Evolutionary conservation across 352 stramenopile genomes (phyloP).

Genomic region (Phytophthora sojae): DNA sequence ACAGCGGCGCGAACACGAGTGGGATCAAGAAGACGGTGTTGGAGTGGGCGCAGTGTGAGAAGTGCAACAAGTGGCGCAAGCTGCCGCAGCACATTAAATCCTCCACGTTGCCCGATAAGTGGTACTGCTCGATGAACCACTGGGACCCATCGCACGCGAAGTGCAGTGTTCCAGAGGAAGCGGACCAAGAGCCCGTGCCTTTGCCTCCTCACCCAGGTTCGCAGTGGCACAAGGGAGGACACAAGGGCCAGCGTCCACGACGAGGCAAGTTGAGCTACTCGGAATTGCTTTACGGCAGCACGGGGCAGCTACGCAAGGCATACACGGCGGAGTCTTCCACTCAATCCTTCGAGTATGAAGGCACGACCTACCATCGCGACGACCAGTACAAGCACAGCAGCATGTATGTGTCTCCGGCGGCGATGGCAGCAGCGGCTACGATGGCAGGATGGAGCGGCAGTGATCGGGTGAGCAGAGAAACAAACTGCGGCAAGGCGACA

Average conservation of each 20-base stretch:
- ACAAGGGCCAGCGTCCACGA: slow-evolving; percentile 47
- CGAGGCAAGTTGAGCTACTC: slow-evolving; percentile 85
- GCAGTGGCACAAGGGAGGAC: slow-evolving; percentile 68
- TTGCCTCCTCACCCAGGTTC: slow-evolving; percentile 47
- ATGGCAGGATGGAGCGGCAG: slow-evolving; percentile 44
- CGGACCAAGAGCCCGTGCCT: slow-evolving; percentile 73
- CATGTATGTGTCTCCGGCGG: slow-evolving; percentile 76
- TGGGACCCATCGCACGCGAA: slow-evolving; percentile 90
- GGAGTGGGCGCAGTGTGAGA: slow-evolving; percentile 97
- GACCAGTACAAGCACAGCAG: slow-evolving; percentile 85
- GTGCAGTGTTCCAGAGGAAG: slow-evolving; percentile 78
- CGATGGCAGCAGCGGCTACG: slow-evolving; percentile 31
- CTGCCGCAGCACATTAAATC: slow-evolving; percentile 92
- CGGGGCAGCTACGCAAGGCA: slow-evolving; percentile 81
- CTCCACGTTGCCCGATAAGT: slow-evolving; percentile 94
- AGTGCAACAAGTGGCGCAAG: slow-evolving; percentile 97
- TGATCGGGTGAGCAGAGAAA: slow-evolving; percentile 37
- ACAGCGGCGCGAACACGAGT: slow-evolving; percentile 14
- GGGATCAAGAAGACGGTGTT: slow-evolving; percentile 80
- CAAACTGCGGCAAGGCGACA: slow-evolving; percentile 13
- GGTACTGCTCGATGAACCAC: slow-evolving; percentile 97
- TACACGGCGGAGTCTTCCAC: slow-evolving; percentile 85
- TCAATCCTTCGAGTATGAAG: slow-evolving; percentile 80
- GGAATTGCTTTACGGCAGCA: slow-evolving; percentile 82
- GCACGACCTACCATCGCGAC: slow-evolving; percentile 71